Evolutionary conservation across 2,329 filamentous ascomycete species (phyloP), one percentile per base, ranked within the genome.

Genomic region (Cladosporium phlei): DNA sequence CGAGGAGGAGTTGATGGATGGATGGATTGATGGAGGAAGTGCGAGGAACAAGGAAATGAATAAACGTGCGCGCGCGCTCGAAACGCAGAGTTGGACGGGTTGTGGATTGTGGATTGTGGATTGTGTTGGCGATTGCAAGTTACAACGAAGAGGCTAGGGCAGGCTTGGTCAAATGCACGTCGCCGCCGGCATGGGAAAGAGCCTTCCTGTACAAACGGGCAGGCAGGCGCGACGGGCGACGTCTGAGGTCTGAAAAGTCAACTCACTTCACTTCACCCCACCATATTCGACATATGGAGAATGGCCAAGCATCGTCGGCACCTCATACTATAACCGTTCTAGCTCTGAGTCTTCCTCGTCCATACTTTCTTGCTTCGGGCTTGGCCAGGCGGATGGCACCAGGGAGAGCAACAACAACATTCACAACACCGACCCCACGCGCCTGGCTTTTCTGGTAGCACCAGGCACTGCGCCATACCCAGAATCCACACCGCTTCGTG

Each of bases 161-260:
- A 32, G 19, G 27, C 17, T 42, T 22, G 12, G 28, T 29, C 5
- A 12, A 14, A 25, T 17, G 39, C 29, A 27, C 40, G 29, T 9
- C 32, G 17, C 16, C 17, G 14, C 32, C 10, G 5, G 16, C n/a
- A 11, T 27, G 35, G n/a, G 35, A 38, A 38, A 19, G 35, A 38
- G 35, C 35, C 21, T 38, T 21, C 19, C 21, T 16, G 27, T 27
- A 28, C 42, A 45, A 45, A 45, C 42, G 22, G n/a, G n/a, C n/a
- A n/a, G n/a, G 42, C 42, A 45, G 20, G 42, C 28, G 24, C 42
- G 42, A 45, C 24, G 20, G 38, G 12, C 28, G 21, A 16, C 21
- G 10, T 22, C n/a, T 9, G 35, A 27, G 9, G n/a, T n/a, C n/a
- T n/a, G n/a, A 11, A n/a, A 29, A 9, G 11, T 9, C 4, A 9